A percentile compares a stretch with the other conserved stretches of the same genome.
Conservation (phyloP, 208 protist species). For the Crithidia brevicula region DNA sequence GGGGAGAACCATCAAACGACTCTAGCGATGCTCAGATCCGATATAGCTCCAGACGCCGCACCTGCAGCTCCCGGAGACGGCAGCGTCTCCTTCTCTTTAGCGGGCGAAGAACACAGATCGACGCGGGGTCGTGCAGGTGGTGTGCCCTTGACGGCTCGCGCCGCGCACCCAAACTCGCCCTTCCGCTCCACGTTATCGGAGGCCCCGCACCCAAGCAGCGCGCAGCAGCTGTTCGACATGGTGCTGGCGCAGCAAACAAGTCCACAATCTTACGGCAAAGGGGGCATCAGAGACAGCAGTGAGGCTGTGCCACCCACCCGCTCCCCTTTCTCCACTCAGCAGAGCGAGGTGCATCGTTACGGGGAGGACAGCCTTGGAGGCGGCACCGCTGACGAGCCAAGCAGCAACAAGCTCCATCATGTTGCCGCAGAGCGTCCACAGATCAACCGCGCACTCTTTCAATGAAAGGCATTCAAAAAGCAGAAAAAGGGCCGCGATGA, state of each 20-base stretch:
- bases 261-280: background rate
- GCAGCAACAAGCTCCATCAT: too few species aligned
- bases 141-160: too few species aligned
- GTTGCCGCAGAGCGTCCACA: background rate
- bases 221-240: slow-evolving; percentile 35
- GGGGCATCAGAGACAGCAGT: background rate
- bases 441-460: slow-evolving; percentile 26
- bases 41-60: too few species aligned
- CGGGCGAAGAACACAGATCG: too few species aligned
- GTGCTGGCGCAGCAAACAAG: slow-evolving; percentile 18
- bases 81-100: too few species aligned
- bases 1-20: too few species aligned
- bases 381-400: background rate
- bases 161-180: slow-evolving; percentile 10
- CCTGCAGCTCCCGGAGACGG: too few species aligned
- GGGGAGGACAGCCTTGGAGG: slow-evolving; percentile 3
- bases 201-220: background rate
- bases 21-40: too few species aligned
- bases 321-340: slow-evolving; percentile 13
- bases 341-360: background rate
- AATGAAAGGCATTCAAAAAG: background rate
- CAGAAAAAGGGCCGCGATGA: background rate
- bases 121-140: too few species aligned
- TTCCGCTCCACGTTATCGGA: slow-evolving; percentile 11
- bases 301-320: slow-evolving; percentile 13